phyloP scores from a whole-genome alignment of 2,329 filamentous ascomycete species.

The Drechslerella dactyloides region DNA sequence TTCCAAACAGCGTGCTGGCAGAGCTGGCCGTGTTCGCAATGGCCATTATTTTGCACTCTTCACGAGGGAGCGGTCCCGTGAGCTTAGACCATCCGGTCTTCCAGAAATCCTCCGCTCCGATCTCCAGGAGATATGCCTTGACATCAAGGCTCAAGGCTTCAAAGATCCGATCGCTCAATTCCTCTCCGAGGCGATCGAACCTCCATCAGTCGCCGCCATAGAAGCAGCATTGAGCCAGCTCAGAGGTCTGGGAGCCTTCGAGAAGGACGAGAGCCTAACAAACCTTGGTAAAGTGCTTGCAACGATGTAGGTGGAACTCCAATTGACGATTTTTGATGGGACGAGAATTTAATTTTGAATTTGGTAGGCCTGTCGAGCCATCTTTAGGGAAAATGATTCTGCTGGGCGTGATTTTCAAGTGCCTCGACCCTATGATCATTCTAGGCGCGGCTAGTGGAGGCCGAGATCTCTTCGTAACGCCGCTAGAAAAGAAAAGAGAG shows the following conservation, averaged over 20 bases:
- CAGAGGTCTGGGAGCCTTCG: constrained; percentile 59
- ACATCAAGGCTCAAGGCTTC: constrained; percentile 59
- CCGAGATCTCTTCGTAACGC: constrained; percentile 57
- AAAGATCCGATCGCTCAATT: constrained; percentile 59
- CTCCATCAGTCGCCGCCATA: constrained; percentile 59
- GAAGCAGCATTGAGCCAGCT: constrained; percentile 58
- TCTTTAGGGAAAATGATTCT: constrained; percentile 62
- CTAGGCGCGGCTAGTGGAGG: constrained; percentile 58
- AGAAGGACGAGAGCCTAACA: constrained; percentile 60
- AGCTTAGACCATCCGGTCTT: constrained; percentile 54
- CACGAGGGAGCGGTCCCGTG: constrained; percentile 54
- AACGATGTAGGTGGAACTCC: constrained; percentile 52
- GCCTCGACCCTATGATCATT: constrained; percentile 63
- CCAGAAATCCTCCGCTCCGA: constrained; percentile 61
- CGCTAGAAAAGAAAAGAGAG: constrained; percentile 54
- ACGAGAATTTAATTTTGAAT: constrained; percentile 19
- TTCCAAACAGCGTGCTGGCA: constrained; percentile 62
- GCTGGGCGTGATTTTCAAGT: constrained; percentile 63
- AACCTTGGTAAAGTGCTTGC: constrained; percentile 61
- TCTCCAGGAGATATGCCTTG: constrained; percentile 60
- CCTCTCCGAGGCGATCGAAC: constrained; percentile 60
- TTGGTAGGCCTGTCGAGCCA: constrained; percentile 59
- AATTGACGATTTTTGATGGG: constrained; percentile 2
- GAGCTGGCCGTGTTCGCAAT: constrained; percentile 62
- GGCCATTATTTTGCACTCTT: constrained; percentile 64